Evolutionary conservation across 179 eudicot genomes (phyloP).

Genomic region (Camellia oleifera): DNA sequence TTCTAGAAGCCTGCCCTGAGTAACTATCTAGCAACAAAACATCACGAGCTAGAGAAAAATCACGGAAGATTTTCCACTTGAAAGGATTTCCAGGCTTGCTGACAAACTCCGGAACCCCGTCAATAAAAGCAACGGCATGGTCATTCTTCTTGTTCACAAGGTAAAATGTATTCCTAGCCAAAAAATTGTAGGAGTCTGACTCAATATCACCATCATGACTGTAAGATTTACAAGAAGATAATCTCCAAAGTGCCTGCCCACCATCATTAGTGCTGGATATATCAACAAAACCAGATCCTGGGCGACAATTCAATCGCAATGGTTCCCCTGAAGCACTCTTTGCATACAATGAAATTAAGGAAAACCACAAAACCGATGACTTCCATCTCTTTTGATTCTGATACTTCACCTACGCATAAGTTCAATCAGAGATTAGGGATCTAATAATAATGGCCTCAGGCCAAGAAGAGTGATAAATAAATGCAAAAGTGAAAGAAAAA

Average conservation of each 20-base stretch:
- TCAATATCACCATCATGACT: slow-evolving; percentile 56
- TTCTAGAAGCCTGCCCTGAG: slow-evolving; percentile 23
- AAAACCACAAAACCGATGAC: slow-evolving; percentile 57
- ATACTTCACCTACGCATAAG: slow-evolving; percentile 67
- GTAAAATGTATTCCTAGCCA: slow-evolving; percentile 54
- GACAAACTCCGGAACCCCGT: slow-evolving; percentile 85
- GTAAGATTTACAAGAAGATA: slow-evolving; percentile 46
- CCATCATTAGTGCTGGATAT: slow-evolving; percentile 56
- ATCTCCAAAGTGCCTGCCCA: slow-evolving; percentile 74
- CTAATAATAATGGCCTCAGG: neutral
- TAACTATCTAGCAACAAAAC: slow-evolving; percentile 23
- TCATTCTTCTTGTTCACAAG: slow-evolving; percentile 85
- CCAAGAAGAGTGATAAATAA: neutral
- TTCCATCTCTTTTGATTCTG: slow-evolving; percentile 71
- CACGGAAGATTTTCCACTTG: slow-evolving; percentile 73
- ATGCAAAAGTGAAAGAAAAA: neutral
- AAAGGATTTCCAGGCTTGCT: slow-evolving; percentile 83
- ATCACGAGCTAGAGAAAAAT: slow-evolving; percentile 37
- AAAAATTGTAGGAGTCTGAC: slow-evolving; percentile 42
- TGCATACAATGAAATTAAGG: slow-evolving; percentile 76
- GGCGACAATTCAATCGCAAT: slow-evolving; percentile 52
- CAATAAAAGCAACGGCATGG: slow-evolving; percentile 68
- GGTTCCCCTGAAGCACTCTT: slow-evolving; percentile 80
- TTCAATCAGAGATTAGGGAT: slow-evolving; percentile 8
- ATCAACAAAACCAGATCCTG: slow-evolving; percentile 82